Percentiles rank a stretch among this genome's conserved stretches.
These are phyloP conservation scores for Candida pseudocylindracea DNA, from an alignment of 1,139 yeast genomes.

Conservation along the genomic window DNA sequence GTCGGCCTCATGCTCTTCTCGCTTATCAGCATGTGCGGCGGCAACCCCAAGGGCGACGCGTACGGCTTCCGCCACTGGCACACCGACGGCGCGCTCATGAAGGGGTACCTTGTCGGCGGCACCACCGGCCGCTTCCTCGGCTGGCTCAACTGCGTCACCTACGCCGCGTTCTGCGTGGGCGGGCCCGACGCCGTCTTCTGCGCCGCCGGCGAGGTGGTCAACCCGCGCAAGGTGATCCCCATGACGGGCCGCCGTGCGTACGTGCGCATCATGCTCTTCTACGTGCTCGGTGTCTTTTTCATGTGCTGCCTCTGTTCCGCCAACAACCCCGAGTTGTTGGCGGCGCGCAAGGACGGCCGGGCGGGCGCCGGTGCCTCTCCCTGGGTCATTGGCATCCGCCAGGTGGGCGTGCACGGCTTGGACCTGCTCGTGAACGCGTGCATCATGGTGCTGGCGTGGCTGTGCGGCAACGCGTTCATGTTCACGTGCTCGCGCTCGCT, in stretches of 20 bases:
- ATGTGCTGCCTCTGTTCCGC: conserved; percentile 14
- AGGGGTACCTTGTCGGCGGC: conserved; percentile 11
- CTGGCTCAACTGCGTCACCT: conserved; percentile 13
- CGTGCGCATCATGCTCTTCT: conserved; percentile 12
- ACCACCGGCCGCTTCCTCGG: conserved; percentile 15
- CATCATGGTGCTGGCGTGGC: conserved; percentile 14
- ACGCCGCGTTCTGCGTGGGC: conserved; percentile 18
- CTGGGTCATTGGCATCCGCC: conserved; percentile 16
- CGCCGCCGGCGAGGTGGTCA: conserved; percentile 12
- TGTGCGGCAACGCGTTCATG: conserved; percentile 16
- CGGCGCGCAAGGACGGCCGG: conserved; percentile 7
- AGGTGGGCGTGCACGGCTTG: conserved; percentile 14
- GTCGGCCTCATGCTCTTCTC: conserved; percentile 18
- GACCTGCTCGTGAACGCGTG: conserved; percentile 14
- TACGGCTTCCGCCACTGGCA: conserved; percentile 14
- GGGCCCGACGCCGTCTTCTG: conserved; percentile 18
- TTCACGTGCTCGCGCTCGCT: conserved; percentile 14
- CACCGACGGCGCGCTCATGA: conserved; percentile 13
- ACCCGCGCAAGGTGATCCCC: conserved; percentile 13
- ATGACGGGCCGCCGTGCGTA: conserved; percentile 14
- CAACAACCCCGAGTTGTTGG: conserved; percentile 10
- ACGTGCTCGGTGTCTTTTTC: conserved; percentile 16
- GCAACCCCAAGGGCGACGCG: conserved; percentile 13
- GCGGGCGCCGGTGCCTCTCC: conserved; percentile 16
- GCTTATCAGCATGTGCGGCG: conserved; percentile 18